Base-by-base conservation (phyloP, 1,284 basidiomycete species). In the Heterobasidion parviporum region DNA sequence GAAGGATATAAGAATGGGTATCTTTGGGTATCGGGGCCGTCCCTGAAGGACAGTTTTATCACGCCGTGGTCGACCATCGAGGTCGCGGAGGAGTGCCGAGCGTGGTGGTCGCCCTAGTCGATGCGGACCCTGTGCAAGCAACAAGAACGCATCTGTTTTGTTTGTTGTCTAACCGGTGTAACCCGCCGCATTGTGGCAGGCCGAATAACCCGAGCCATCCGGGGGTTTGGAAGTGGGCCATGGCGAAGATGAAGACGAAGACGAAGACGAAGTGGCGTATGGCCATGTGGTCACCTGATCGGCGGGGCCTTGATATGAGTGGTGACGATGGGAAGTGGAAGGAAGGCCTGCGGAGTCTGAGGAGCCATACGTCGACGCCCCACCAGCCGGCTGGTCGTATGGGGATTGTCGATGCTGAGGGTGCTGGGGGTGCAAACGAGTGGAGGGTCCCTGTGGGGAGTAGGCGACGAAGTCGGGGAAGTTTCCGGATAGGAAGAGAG, bases 401-500 rank as follows among this genome's bases (percentile, higher is more conserved):
- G 54, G 36, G 59, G 55, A 14, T 12, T 41, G 38, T 41, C 38
- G 38, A n/a, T 10, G 38, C 32, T 55, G 12, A 61, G 58, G 18
- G 58, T 58, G 3, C 61, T 55, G 36, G 54, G 32, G 16, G 45
- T 46, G 51, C 46, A 44, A 47, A 56, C 48, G 54, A 16, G 50
- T 18, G 36, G 56, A 1, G 16, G 26, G 33, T 9, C 49, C 50
- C 32, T 53, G 48, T 36, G 48, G 33, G 3, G 54, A 44, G 35
- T 55, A 53, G 20, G 57, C 49, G 52, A 55, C 65, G 60, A 83
- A 81, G 51, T 77, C 76, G 18, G 82, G 81, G 66, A 84, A 82
- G 18, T 70, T 68, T 16, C 70, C 63, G 43, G 73, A 69, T 55
- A 82, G 67, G 64, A 83, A 83, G 49, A 84, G 65, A 3, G 78